Evolutionary conservation across 768 basidiomycete species (phyloP), one percentile per base, ranked within the genome.

Genomic region (Tricholoma furcatifolium): DNA sequence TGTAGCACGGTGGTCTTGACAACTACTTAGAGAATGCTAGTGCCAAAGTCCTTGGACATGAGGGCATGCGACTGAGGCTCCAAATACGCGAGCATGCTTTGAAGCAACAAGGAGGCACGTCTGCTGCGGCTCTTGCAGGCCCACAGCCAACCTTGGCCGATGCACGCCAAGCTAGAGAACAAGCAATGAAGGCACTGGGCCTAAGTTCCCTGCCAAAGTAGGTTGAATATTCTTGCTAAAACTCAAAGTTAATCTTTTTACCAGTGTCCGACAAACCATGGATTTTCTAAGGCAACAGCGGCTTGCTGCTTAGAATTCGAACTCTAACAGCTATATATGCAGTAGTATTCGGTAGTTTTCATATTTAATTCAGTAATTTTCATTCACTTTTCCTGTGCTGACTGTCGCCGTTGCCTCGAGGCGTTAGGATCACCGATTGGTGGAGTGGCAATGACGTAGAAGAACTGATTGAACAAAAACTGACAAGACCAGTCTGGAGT

Each of bases 1-100:
- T 46, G 10, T 24, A 87, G 86, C 73, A 84, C 56, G 85, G 85
- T n/a, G 84, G 86, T 7, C 65, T 91, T 27, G 88, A 91, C 62
- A 78, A 81, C 36, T 91, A 90, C 63, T 71, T 90, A 15, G 69
- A 78, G 42, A 75, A 73, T 10, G 78, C 77, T 1, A 67, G 70
- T n/a, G 68, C 66, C 41, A 64, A 67, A 34, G 55, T 66, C n/a
- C 66, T 75, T 18, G 72, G 72, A 14, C 68, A 66, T 62, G 74
- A 72, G 54, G 79, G 79, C n/a, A 74, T 81, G 71, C 65, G 71
- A 50, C 56, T 87, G 23, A 75, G 85, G 6, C 57, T 74, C 15
- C 62, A 66, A 47, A 59, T 79, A 30, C 59, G 60, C 43, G 59
- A 60, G 12, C 58, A 62, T 42, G 47, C 51, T 35, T 47, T 53